Evolutionary conservation across 768 basidiomycete genomes (phyloP).

Genomic region (Chiua virens): DNA sequence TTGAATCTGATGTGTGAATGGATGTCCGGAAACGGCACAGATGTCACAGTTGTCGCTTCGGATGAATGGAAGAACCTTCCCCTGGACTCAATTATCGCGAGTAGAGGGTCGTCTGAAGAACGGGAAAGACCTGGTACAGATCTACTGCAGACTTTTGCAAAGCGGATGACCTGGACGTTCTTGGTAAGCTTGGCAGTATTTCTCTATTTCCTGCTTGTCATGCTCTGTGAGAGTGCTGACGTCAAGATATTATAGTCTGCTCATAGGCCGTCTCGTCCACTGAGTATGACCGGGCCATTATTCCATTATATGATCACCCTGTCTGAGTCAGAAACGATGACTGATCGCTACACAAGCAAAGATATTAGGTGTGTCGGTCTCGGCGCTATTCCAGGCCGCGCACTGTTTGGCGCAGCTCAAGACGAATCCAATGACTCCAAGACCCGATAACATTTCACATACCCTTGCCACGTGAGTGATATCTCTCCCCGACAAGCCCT

Average conservation of each 20-base stretch:
- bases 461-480: conserved; percentile 10
- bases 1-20: conserved; percentile 24
- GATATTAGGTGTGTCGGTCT: conserved; percentile 9
- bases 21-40: conserved; percentile 15
- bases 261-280: conserved; percentile 7
- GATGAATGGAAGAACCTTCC: conserved; percentile 29
- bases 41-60: conserved; percentile 7
- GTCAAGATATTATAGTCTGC: conserved; percentile 1
- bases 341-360: conserved; percentile 11
- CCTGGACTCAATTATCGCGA: conserved; percentile 24
- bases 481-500: background rate
- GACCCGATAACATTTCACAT: conserved; percentile 13
- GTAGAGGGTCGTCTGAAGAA: conserved; percentile 14
- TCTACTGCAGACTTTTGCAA: conserved; percentile 11
- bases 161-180: conserved; percentile 1
- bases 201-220: background rate
- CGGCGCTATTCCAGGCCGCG: conserved; percentile 22
- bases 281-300: conserved; percentile 10
- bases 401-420: conserved; percentile 20
- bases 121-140: conserved; percentile 4
- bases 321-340: conserved; percentile 11
- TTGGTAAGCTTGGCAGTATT: conserved; percentile 9
- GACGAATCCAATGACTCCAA: conserved; percentile 16
- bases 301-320: background rate
- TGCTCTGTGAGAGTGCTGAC: too few relatives aligned